A percentile compares a stretch with the other conserved stretches of the same genome.
Evolutionary conservation across 139 green algal species (phyloP).

Genomic region (Chlamydomonas applanata): DNA sequence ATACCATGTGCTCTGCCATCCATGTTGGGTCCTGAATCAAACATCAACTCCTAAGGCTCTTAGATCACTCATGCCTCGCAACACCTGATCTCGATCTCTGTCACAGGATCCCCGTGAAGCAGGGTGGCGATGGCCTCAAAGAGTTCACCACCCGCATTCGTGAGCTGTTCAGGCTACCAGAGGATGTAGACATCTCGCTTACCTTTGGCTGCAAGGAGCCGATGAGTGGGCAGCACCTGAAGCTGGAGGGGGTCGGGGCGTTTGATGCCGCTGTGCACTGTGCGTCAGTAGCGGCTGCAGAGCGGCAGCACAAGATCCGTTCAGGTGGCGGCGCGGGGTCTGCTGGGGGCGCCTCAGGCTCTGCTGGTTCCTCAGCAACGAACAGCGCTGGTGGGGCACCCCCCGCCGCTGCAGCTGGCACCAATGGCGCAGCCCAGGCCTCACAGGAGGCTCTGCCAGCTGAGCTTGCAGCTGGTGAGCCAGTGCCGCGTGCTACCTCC

Average conservation of each 20-base stretch:
- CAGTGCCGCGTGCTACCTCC: too few relatives aligned
- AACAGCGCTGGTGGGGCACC: too few relatives aligned
- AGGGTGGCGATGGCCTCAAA: conserved; percentile 48
- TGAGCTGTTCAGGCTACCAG: conserved; percentile 47
- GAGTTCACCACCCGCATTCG: conserved; percentile 60
- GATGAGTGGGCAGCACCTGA: conserved; percentile 57
- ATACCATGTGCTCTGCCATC: too few relatives aligned
- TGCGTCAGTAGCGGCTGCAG: conserved; percentile 55
- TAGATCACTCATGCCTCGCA: too few relatives aligned
- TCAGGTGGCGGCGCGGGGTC: background rate
- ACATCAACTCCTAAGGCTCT: too few relatives aligned
- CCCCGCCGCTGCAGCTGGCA: too few relatives aligned
- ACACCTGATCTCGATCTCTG: too few relatives aligned
- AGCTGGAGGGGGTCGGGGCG: conserved; percentile 63
- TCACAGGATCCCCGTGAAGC: conserved; percentile 55
- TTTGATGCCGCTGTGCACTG: conserved; percentile 70
- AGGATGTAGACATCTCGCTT: conserved; percentile 66
- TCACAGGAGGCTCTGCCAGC: too few relatives aligned
- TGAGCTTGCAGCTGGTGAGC: too few relatives aligned
- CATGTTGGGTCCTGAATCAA: too few relatives aligned
- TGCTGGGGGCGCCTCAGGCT: background rate
- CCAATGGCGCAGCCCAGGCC: too few relatives aligned
- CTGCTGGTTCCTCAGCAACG: too few relatives aligned
- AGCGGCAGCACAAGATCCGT: conserved; percentile 48
- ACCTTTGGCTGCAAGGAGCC: conserved; percentile 72